These are phyloP conservation scores for Larix kaempferi DNA, from an alignment of 75 land plant genomes.

Conservation along the genomic window DNA sequence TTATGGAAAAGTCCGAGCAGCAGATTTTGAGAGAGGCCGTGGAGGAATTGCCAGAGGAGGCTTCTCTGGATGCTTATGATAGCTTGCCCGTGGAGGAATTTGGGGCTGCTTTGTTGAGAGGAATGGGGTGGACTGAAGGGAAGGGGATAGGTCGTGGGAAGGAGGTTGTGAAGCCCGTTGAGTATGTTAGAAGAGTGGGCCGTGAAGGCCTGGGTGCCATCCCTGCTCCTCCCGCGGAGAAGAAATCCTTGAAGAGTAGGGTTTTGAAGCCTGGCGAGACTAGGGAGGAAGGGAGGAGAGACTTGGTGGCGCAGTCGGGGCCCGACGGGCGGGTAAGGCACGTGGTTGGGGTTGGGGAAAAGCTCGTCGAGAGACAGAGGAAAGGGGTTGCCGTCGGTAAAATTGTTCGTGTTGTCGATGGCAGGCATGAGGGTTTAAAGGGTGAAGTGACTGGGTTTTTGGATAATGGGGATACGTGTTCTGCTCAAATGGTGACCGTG, in stretches of 20 bases:
- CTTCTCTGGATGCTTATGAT: conserved; percentile 45
- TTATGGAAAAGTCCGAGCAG: not conserved
- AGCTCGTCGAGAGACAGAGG: conserved; percentile 10
- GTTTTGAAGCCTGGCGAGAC: conserved; percentile 41
- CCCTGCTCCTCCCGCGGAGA: conserved; percentile 15
- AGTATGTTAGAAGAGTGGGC: conserved; percentile 37
- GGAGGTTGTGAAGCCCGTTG: conserved; percentile 41
- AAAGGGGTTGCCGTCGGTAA: conserved; percentile 21
- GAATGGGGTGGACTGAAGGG: conserved; percentile 87
- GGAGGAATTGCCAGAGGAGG: conserved; percentile 58
- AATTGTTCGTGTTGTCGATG: conserved; percentile 26
- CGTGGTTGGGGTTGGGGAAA: conserved; percentile 2
- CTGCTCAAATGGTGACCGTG: conserved; percentile 13
- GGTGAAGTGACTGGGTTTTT: conserved; percentile 19
- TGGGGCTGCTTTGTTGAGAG: conserved; percentile 66
- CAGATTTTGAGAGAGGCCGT: conserved; percentile 45
- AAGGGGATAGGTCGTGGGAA: conserved; percentile 57
- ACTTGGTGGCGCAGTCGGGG: conserved; percentile 13
- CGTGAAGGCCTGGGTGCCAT: conserved; percentile 59
- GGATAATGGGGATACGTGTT: not conserved
- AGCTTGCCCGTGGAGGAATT: conserved; percentile 73
- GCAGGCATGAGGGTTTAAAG: conserved; percentile 27
- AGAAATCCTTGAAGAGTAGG: conserved; percentile 9
- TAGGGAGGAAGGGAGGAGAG: conserved; percentile 11
- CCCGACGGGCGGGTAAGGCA: conserved; percentile 15